Evolutionary conservation across 805 yeast species (phyloP), one percentile per base, ranked within the genome.

Genomic region (Peterozyma toletana): DNA sequence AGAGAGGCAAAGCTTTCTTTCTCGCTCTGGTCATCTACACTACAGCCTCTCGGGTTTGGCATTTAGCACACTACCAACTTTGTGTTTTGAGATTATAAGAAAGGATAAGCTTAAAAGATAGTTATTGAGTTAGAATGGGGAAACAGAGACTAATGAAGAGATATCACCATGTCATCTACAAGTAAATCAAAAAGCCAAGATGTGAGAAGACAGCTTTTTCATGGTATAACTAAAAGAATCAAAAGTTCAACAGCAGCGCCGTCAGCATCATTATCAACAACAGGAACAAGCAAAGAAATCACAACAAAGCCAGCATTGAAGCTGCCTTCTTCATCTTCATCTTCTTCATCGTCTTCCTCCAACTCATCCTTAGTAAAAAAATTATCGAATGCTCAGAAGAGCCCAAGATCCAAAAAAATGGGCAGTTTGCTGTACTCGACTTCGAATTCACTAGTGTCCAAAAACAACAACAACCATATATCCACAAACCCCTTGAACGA

Each of bases 201-300:
- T 30, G 62, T 58, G 2, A 51, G 62, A 44, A 44, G 66, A 44
- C 65, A 59, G 43, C 52, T 59, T n/a, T 61, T 62, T 40, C 58
- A 61, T 14, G 64, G 65, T 1, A 62, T 62, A 29, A 57, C 62
- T 2, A 51, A 61, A 15, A 42, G 59, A 29, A 57, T 62, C 21
- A 35, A 37, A 27, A 16, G 21, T 14, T 13, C 37, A 14, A 30
- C 43, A 13, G 16, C 34, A 31, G 35, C 39, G 6, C 15, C 18
- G 2, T 16, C 37, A 9, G 34, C 11, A 21, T 15, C 16, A 27
- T 5, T 31, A 31, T 13, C 34, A 31, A 31, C 15, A 14, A 14
- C 13, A 31, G 15, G 13, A 11, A 31, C 13, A 13, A 11, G 13
- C 34, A 31, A 14, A 31, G 15, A 31, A 29, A 11, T 5, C 30